phyloP scores from a whole-genome alignment of 768 basidiomycete species.

The Xerocomellus amylosporus region DNA sequence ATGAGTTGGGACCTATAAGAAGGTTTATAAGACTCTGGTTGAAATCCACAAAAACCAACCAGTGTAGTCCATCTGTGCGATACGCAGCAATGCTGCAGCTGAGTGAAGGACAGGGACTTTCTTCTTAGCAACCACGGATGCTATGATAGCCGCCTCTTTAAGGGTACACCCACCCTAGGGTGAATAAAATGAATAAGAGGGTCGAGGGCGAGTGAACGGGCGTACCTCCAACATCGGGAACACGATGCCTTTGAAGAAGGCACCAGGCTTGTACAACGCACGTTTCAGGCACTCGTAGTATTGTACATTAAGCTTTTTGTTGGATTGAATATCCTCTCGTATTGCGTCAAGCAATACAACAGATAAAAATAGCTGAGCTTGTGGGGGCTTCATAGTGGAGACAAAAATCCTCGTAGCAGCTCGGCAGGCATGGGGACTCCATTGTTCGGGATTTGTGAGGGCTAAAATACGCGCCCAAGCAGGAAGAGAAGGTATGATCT shows the following conservation, averaged over 20 bases:
- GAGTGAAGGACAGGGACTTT: constrained; percentile 97
- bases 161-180: constrained; percentile 77
- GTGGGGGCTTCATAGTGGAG: constrained; percentile 93
- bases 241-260: constrained; percentile 97
- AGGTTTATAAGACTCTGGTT: background rate
- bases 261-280: constrained; percentile 92
- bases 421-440: constrained; percentile 94
- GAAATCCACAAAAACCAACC: constrained; percentile 43
- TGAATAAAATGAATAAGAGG: constrained; percentile 19
- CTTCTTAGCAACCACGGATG: constrained; percentile 85
- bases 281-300: constrained; percentile 92
- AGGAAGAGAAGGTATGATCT: constrained; percentile 93
- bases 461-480: constrained; percentile 96
- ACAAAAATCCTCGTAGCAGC: constrained; percentile 95
- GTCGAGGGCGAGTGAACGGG: constrained; percentile 21
- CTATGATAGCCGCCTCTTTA: constrained; percentile 92
- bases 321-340: constrained; percentile 79
- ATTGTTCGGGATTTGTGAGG: constrained; percentile 86
- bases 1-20: constrained; percentile 74
- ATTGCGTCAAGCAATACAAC: constrained; percentile 90
- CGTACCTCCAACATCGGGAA: constrained; percentile 92
- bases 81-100: constrained; percentile 88
- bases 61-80: constrained; percentile 95
- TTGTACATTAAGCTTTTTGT: constrained; percentile 89
- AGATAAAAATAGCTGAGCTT: constrained; percentile 88